phyloP scores from a whole-genome alignment of 129 eudicot genomes.

The Tagetes patula region DNA sequence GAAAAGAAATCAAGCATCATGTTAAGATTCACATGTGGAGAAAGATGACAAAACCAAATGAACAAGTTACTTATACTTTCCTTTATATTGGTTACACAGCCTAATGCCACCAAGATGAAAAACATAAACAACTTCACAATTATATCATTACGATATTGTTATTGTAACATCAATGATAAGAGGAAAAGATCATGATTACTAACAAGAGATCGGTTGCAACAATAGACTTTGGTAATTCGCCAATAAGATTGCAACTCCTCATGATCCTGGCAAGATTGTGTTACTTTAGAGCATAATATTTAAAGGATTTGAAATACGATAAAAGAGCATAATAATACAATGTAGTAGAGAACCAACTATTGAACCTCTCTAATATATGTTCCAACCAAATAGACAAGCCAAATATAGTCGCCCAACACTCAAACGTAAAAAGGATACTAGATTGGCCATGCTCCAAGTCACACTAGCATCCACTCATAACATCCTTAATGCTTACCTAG shows the following conservation, averaged over 20 bases:
- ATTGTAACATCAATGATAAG: background rate
- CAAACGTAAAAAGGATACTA: background rate
- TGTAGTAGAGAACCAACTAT: background rate
- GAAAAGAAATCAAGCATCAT: background rate
- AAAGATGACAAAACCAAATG: background rate
- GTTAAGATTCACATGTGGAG: background rate
- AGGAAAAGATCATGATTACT: conserved; percentile 36
- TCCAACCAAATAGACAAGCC: background rate
- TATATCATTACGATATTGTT: background rate
- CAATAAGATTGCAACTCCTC: conserved; percentile 77
- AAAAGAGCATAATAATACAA: background rate
- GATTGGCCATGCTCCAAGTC: background rate
- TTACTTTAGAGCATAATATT: background rate
- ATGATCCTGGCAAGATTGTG: conserved; percentile 53
- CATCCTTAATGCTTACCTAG: background rate
- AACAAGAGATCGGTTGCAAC: conserved; percentile 41
- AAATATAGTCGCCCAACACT: background rate
- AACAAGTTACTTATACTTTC: background rate
- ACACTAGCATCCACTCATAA: background rate
- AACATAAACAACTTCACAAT: background rate
- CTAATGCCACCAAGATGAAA: background rate
- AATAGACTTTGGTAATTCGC: conserved; percentile 52
- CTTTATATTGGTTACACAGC: background rate
- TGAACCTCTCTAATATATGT: background rate
- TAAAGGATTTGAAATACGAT: background rate